phyloP scores from a whole-genome alignment of 352 stramenopile genomes.

The Globisporangium recalcitrans region DNA sequence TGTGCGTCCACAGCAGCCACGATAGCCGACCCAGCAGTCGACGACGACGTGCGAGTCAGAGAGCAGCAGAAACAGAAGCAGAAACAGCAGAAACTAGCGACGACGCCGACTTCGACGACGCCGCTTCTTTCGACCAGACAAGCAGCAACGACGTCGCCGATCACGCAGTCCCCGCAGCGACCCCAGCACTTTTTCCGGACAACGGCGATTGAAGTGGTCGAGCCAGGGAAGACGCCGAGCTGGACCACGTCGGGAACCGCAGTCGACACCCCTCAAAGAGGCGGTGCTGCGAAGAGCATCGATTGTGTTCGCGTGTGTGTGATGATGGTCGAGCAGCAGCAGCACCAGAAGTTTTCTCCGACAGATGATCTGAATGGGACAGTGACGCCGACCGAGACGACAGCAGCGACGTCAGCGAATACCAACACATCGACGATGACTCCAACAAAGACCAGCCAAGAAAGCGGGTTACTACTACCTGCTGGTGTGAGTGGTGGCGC shows the following conservation, averaged over 20 bases:
- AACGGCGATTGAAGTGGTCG: constrained; percentile 47
- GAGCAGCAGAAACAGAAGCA: constrained; percentile 22
- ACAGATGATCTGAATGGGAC: constrained; percentile 19
- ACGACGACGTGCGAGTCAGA: constrained; percentile 31
- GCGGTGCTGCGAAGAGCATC: constrained; percentile 10
- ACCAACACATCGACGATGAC: constrained; percentile 20
- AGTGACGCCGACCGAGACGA: constrained; percentile 18
- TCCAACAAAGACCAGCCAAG: constrained; percentile 11
- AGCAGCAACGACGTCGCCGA: constrained; percentile 14
- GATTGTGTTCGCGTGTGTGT: constrained; percentile 53
- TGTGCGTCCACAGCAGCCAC: constrained; percentile 13
- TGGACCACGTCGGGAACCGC: constrained; percentile 27
- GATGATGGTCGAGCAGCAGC: constrained; percentile 57
- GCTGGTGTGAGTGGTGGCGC: constrained; percentile 9
- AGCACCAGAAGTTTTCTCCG: constrained; percentile 27
- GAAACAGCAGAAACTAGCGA: constrained; percentile 15
- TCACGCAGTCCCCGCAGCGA: constrained; percentile 22
- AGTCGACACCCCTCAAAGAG: constrained; percentile 24
- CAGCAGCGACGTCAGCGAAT: constrained; percentile 18
- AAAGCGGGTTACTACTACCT: constrained; percentile 4
- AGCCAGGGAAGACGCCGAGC: constrained; percentile 36
- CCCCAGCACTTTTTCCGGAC: constrained; percentile 29
- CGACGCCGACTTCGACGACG: constrained; percentile 11
- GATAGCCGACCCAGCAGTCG: constrained; percentile 40
- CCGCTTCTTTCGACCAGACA: constrained; percentile 11